These are phyloP conservation scores for Penicillium sp. DNA, from an alignment of 2,329 filamentous ascomycete genomes.

Conservation along the genomic window DNA sequence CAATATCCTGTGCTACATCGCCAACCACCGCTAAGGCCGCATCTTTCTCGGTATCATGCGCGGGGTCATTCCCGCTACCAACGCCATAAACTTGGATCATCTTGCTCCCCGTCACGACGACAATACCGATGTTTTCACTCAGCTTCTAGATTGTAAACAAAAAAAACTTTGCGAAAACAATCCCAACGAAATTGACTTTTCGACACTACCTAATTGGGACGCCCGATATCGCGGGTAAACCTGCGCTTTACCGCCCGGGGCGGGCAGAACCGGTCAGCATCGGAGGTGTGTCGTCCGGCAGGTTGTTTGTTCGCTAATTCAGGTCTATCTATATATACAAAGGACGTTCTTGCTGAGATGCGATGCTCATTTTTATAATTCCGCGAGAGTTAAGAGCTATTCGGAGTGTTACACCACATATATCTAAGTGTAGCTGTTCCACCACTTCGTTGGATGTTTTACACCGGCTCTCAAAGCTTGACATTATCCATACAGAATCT, in stretches of 20 bases:
- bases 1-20: conserved; percentile 49
- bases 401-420: too few relatives aligned
- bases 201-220: conserved; percentile 14
- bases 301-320: background rate
- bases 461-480: too few relatives aligned
- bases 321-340: background rate
- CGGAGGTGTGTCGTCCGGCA: background rate
- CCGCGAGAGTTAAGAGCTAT: too few relatives aligned
- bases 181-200: conserved; percentile 14
- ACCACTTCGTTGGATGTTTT: too few relatives aligned
- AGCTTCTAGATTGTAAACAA: background rate
- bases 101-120: background rate
- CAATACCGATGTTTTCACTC: background rate
- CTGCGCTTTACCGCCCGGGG: conserved; percentile 10
- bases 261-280: conserved; percentile 15
- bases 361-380: background rate
- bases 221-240: conserved; percentile 17
- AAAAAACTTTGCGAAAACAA: background rate
- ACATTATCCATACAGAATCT: too few relatives aligned
- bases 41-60: conserved; percentile 47
- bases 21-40: conserved; percentile 62
- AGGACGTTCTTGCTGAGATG: background rate
- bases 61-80: conserved; percentile 5
- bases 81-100: conserved; percentile 26
- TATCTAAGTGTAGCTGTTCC: too few relatives aligned